Conservation (phyloP, 169 alveolate genomes). For the Eimeria sp. region DNA sequence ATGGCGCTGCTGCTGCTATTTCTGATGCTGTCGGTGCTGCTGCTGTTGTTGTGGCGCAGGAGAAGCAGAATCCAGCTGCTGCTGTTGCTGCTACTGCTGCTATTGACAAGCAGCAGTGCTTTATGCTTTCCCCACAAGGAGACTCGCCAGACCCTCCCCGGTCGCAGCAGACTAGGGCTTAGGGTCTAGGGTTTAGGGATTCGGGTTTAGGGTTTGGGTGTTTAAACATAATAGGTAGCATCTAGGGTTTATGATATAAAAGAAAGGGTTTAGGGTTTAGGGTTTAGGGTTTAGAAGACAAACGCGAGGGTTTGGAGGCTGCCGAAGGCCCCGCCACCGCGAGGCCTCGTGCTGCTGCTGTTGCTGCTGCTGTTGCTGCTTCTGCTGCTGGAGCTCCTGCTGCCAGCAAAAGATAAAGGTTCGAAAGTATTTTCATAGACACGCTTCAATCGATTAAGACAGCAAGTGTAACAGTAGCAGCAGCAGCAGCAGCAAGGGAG, state of each 20-base stretch:
- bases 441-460: neutral
- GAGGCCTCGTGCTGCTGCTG: neutral
- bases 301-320: neutral
- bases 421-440: neutral
- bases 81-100: neutral
- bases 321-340: constrained; percentile 17
- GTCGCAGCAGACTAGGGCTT: neutral
- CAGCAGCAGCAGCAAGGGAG: neutral
- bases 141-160: neutral
- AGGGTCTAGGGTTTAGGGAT: neutral
- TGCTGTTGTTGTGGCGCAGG: neutral
- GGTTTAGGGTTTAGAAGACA: neutral
- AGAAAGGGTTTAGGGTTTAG: neutral
- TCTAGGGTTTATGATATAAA: neutral
- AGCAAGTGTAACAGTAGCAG: neutral
- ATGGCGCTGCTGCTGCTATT: neutral
- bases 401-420: neutral
- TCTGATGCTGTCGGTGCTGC: neutral
- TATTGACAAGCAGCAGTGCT: neutral
- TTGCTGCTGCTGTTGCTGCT: neutral
- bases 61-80: neutral
- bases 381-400: neutral
- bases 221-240: neutral
- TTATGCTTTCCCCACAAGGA: constrained; percentile 6
- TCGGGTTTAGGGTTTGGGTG: neutral